phyloP scores from a whole-genome alignment of 768 basidiomycete genomes.

The Tylopilus vinaceipallidus region DNA sequence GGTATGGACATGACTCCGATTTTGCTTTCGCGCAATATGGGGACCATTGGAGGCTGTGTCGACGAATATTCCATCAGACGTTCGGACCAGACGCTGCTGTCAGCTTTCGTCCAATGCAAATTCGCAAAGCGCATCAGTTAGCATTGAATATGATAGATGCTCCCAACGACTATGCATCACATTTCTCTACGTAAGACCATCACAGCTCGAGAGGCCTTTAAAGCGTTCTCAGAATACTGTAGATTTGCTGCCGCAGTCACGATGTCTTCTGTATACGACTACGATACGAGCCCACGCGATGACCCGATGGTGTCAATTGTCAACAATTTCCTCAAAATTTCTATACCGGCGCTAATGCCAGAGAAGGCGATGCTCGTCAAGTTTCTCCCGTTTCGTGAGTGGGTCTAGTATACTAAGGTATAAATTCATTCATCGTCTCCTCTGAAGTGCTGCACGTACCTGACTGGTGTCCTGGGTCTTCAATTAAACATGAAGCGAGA shows the following conservation, averaged over 20 bases:
- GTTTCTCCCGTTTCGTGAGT: slow-evolving; percentile 19
- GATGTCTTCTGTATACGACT: slow-evolving; percentile 17
- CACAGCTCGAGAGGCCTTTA: neutral
- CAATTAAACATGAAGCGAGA: slow-evolving; percentile 14
- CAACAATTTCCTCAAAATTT: slow-evolving; percentile 5
- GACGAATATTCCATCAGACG: slow-evolving; percentile 18
- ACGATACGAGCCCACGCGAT: slow-evolving; percentile 13
- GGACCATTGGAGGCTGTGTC: slow-evolving; percentile 10
- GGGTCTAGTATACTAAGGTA: too few species aligned
- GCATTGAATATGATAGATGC: slow-evolving; percentile 5
- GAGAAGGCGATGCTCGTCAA: slow-evolving; percentile 15
- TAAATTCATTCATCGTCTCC: neutral
- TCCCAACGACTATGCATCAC: slow-evolving; percentile 1
- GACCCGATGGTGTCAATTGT: slow-evolving; percentile 18
- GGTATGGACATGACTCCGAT: slow-evolving; percentile 16
- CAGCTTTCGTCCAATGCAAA: slow-evolving; percentile 7
- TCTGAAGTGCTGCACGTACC: slow-evolving; percentile 26
- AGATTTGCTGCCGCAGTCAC: slow-evolving; percentile 36
- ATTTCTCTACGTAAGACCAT: slow-evolving; percentile 11
- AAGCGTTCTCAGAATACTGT: neutral
- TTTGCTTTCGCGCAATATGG: slow-evolving; percentile 14
- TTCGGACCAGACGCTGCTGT: slow-evolving; percentile 3
- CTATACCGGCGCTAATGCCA: too few species aligned
- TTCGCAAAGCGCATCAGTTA: slow-evolving; percentile 7
- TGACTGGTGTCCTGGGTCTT: slow-evolving; percentile 24